phyloP scores from a whole-genome alignment of 179 eudicot species.

The Pouteria campechiana region DNA sequence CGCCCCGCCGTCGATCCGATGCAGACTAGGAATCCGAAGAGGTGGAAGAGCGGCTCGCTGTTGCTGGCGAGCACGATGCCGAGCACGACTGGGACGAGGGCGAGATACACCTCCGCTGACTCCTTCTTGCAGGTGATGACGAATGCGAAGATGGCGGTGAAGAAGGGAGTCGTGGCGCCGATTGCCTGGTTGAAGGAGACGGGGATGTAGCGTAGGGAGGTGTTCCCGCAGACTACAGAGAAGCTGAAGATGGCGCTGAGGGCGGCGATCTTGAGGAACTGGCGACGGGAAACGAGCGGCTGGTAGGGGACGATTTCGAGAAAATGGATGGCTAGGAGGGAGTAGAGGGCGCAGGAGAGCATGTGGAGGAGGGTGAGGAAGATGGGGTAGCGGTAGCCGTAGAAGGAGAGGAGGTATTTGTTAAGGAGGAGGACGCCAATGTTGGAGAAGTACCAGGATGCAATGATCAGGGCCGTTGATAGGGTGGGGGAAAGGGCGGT shows the following conservation, averaged over 20 bases:
- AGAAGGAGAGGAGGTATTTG: conserved; percentile 65
- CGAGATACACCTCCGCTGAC: conserved; percentile 38
- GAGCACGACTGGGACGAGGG: conserved; percentile 59
- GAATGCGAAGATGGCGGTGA: conserved; percentile 72
- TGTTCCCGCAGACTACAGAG: conserved; percentile 80
- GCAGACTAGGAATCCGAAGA: conserved; percentile 59
- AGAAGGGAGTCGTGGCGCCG: conserved; percentile 84
- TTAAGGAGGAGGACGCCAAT: conserved; percentile 72
- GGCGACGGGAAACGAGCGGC: conserved; percentile 30
- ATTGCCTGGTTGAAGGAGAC: conserved; percentile 82
- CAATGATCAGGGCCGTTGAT: conserved; percentile 38
- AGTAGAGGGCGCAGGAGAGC: conserved; percentile 58
- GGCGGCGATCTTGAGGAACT: conserved; percentile 51
- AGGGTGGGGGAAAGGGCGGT: conserved; percentile 23
- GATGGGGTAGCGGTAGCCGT: conserved; percentile 72
- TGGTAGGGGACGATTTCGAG: conserved; percentile 55
- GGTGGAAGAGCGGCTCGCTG: conserved; percentile 66
- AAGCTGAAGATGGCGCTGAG: conserved; percentile 58
- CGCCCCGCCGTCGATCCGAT: conserved; percentile 67
- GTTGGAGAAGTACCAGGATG: conserved; percentile 77
- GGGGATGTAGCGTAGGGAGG: conserved; percentile 55
- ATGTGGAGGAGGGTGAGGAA: conserved; percentile 79
- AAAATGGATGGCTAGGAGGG: conserved; percentile 34
- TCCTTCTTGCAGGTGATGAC: conserved; percentile 59
- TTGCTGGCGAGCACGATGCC: conserved; percentile 75